A percentile compares a stretch with the other conserved stretches of the same genome.
Evolutionary conservation across 805 yeast genomes (phyloP).

Genomic region (Lipomyces lipofer): DNA sequence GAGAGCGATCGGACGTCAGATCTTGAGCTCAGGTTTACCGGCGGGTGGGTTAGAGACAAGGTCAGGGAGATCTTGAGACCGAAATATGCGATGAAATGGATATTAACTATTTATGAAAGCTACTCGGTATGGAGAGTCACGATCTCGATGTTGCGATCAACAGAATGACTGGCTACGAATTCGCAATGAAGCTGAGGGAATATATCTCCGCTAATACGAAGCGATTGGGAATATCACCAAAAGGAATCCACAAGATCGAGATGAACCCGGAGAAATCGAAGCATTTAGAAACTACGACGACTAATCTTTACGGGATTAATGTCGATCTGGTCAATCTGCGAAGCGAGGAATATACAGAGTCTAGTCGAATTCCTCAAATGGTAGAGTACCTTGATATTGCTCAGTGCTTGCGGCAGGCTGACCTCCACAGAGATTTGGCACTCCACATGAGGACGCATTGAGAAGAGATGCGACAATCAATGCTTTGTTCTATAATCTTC

Average conservation of each 20-base stretch:
- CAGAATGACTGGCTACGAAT: conserved; percentile 77
- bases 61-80: conserved; percentile 6
- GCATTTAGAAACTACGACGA: conserved; percentile 95
- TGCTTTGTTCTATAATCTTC: conserved; percentile 84
- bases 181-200: conserved; percentile 65
- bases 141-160: conserved; percentile 94
- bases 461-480: conserved; percentile 95
- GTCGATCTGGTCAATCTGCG: conserved; percentile 92
- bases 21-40: conserved; percentile 78
- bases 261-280: conserved; percentile 90
- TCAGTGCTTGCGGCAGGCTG: not conserved
- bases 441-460: conserved; percentile 86
- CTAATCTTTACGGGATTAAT: conserved; percentile 77
- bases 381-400: no score
- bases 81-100: no score
- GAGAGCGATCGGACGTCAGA: conserved; percentile 27
- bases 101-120: conserved; percentile 39
- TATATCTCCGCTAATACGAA: conserved; percentile 42
- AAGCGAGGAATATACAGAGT: conserved; percentile 78
- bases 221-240: conserved; percentile 22
- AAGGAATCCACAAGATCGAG: conserved; percentile 31
- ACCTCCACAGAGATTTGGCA: conserved; percentile 61
- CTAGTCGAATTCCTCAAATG: conserved; percentile 76
- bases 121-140: conserved; percentile 74
- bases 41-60: conserved; percentile 97